Evolutionary conservation across 2,329 filamentous ascomycete species (phyloP).

Genomic region (Phaeosphaeria sp.): DNA sequence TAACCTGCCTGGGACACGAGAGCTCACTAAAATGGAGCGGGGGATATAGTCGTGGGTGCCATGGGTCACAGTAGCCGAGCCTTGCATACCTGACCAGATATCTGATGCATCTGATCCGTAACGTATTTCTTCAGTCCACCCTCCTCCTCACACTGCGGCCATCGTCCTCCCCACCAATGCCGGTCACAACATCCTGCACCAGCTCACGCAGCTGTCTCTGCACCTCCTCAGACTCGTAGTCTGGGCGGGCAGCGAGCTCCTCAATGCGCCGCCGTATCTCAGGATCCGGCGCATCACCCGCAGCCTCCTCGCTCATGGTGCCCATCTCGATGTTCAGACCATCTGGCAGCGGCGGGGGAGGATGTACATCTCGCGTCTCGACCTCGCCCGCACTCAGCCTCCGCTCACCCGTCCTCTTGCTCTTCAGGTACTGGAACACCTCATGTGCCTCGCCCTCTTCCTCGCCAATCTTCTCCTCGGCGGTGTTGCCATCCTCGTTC

Average conservation of each 20-base stretch:
- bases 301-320: slow-evolving; percentile 66
- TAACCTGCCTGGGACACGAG: neutral
- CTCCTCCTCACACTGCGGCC: slow-evolving; percentile 56
- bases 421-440: slow-evolving; percentile 73
- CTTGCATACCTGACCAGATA: neutral
- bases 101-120: neutral
- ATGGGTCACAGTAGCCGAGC: too few species aligned
- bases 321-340: slow-evolving; percentile 81
- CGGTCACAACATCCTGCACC: slow-evolving; percentile 79
- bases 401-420: slow-evolving; percentile 33
- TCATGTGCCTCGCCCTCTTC: slow-evolving; percentile 79
- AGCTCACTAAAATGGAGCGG: neutral
- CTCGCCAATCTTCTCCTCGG: slow-evolving; percentile 77
- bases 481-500: slow-evolving; percentile 80
- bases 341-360: slow-evolving; percentile 71
- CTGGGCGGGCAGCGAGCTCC: slow-evolving; percentile 80
- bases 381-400: slow-evolving; percentile 27
- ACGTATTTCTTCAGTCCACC: slow-evolving; percentile 36
- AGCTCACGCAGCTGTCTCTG: slow-evolving; percentile 80
- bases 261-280: slow-evolving; percentile 88
- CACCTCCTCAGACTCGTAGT: slow-evolving; percentile 81
- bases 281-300: slow-evolving; percentile 73
- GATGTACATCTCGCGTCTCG: slow-evolving; percentile 34
- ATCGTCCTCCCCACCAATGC: slow-evolving; percentile 67
- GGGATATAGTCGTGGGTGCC: neutral